These are phyloP conservation scores for Emergomyces orientalis DNA, from an alignment of 2,329 filamentous ascomycete species.

Conservation along the genomic window DNA sequence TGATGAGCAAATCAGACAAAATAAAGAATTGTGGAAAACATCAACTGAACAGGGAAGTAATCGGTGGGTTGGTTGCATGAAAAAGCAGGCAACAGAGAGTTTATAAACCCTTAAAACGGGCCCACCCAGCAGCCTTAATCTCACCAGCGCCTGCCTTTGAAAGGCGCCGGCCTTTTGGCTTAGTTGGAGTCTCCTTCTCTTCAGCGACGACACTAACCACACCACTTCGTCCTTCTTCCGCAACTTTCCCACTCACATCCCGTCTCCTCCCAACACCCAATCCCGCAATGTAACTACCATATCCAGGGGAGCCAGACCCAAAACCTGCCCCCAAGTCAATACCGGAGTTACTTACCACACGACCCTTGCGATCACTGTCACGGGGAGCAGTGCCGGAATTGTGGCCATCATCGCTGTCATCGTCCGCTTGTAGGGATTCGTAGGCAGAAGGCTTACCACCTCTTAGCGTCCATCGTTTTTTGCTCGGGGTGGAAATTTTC, in stretches of 20 bases:
- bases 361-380: slow-evolving; percentile 34
- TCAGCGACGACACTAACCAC: slow-evolving; percentile 11
- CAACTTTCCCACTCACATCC: slow-evolving; percentile 41
- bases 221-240: slow-evolving; percentile 37
- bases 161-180: slow-evolving; percentile 11
- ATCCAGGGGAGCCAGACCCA: slow-evolving; percentile 26
- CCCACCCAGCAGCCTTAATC: slow-evolving; percentile 37
- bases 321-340: slow-evolving; percentile 26
- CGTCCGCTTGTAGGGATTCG: slow-evolving; percentile 26
- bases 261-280: slow-evolving; percentile 38
- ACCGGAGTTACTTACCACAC: slow-evolving; percentile 37
- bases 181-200: slow-evolving; percentile 14
- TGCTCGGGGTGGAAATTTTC: slow-evolving; percentile 18
- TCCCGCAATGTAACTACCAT: slow-evolving; percentile 36
- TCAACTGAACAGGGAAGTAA: too few species aligned
- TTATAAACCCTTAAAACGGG: slow-evolving; percentile 38
- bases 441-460: slow-evolving; percentile 28
- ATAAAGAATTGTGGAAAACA: background rate
- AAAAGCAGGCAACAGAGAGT: too few species aligned
- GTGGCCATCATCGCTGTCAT: slow-evolving; percentile 19
- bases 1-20: background rate
- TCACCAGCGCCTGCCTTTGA: slow-evolving; percentile 14
- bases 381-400: slow-evolving; percentile 16
- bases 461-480: slow-evolving; percentile 26
- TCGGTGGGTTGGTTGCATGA: background rate